Evolutionary conservation across 345 rosid genomes (phyloP).

Genomic region (Syzygium aromaticum): DNA sequence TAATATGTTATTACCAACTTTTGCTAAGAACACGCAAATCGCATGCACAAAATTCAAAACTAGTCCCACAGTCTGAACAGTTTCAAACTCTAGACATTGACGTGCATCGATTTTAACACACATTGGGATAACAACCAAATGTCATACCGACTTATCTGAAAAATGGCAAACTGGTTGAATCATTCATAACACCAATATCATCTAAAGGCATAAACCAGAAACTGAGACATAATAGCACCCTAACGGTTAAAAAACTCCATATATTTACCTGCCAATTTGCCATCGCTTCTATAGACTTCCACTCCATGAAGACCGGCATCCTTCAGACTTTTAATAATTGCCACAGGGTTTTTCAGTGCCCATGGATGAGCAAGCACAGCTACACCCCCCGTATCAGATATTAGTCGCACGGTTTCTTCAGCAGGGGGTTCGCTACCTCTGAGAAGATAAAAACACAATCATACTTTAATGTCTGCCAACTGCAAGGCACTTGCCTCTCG

Average conservation of each 20-base stretch:
- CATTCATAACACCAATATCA: not conserved
- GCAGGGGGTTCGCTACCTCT: slow-evolving; percentile 87
- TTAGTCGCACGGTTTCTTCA: slow-evolving; percentile 68
- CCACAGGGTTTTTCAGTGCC: slow-evolving; percentile 72
- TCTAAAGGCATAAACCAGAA: not conserved
- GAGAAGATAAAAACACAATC: not conserved
- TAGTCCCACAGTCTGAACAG: not conserved
- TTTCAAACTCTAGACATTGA: not conserved
- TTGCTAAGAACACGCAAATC: not conserved
- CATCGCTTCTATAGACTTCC: slow-evolving; percentile 87
- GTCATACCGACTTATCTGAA: not conserved
- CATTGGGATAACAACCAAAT: not conserved
- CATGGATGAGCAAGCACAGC: slow-evolving; percentile 99
- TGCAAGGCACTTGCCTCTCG: not conserved
- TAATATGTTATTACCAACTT: not conserved
- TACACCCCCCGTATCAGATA: slow-evolving; percentile 75
- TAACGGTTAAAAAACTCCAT: not conserved
- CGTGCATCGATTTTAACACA: not conserved
- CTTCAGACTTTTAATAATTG: slow-evolving; percentile 52
- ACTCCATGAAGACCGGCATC: slow-evolving; percentile 87
- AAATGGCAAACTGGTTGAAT: not conserved
- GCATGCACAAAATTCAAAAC: not conserved
- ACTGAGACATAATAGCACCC: not conserved
- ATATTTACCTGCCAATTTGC: slow-evolving; percentile 52
- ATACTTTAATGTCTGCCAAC: not conserved